Percentiles rank a stretch among this genome's conserved stretches.
phyloP scores from a whole-genome alignment of 23 red algal species.

The Gracilaria domingensis region DNA sequence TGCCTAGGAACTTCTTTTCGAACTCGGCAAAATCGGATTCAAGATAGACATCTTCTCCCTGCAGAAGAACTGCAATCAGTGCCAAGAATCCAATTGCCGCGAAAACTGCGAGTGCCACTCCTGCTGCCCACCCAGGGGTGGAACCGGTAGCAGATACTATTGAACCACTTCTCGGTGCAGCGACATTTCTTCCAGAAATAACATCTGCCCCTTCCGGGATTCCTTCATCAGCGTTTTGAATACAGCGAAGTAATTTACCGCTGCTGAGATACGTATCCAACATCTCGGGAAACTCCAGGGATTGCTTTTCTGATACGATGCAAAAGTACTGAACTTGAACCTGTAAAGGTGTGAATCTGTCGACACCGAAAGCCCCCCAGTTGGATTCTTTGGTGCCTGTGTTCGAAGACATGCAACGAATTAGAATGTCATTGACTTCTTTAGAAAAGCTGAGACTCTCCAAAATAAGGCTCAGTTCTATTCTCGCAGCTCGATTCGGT shows the following conservation, averaged over 20 bases:
- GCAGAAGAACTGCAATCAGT: slow-evolving; percentile 1
- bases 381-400: slow-evolving; percentile 9
- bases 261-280: slow-evolving; percentile 41
- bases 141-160: slow-evolving; percentile 49
- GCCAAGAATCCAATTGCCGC: slow-evolving; percentile 19
- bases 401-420: slow-evolving; percentile 32
- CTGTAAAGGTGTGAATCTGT: slow-evolving; percentile 44
- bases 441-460: slow-evolving; percentile 28
- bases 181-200: slow-evolving; percentile 25
- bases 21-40: slow-evolving; percentile 31
- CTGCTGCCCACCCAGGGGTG: slow-evolving; percentile 46
- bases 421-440: slow-evolving; percentile 15
- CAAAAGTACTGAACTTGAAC: slow-evolving; percentile 54
- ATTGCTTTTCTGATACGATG: slow-evolving; percentile 31
- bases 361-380: slow-evolving; percentile 17
- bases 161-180: slow-evolving; percentile 27
- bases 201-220: slow-evolving; percentile 4
- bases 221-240: not conserved
- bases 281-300: slow-evolving; percentile 24
- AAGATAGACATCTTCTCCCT: slow-evolving; percentile 20
- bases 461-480: slow-evolving; percentile 58
- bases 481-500: slow-evolving; percentile 42
- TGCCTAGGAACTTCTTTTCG: not conserved
- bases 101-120: slow-evolving; percentile 25
- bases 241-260: slow-evolving; percentile 31